A percentile compares a stretch with the other conserved stretches of the same genome.
Evolutionary conservation across 805 yeast genomes (phyloP).

Genomic region (Metschnikowia lunata): DNA sequence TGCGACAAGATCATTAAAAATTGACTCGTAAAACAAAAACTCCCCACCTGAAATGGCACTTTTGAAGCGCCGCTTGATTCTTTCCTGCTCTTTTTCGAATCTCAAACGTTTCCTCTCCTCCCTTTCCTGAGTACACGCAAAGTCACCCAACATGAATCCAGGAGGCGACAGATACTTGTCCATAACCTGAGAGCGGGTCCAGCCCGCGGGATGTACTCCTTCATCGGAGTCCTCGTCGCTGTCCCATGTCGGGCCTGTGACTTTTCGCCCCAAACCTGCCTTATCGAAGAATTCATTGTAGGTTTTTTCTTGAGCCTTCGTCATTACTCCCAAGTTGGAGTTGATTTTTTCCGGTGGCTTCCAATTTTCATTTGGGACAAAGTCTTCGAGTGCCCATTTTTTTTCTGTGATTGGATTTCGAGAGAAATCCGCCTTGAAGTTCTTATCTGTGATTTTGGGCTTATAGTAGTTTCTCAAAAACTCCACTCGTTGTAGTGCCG

Average conservation of each 20-base stretch:
- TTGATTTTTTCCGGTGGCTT: constrained; percentile 13
- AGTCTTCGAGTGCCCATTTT: constrained; percentile 36
- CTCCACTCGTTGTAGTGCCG: constrained; percentile 33
- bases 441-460: constrained; percentile 18
- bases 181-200: constrained; percentile 27
- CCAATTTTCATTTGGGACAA: constrained; percentile 28
- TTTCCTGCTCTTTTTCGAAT: constrained; percentile 21
- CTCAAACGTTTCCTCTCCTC: constrained; percentile 18
- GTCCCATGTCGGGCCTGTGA: constrained; percentile 16
- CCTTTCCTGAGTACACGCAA: constrained; percentile 33
- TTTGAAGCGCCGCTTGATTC: constrained; percentile 26
- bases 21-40: constrained; percentile 28
- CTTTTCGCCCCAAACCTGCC: constrained; percentile 15
- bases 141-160: constrained; percentile 37
- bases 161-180: constrained; percentile 39
- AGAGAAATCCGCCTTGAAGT: constrained; percentile 22
- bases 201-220: constrained; percentile 1
- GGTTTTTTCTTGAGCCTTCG: constrained; percentile 17
- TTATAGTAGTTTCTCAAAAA: constrained; percentile 24
- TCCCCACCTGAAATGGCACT: constrained; percentile 29
- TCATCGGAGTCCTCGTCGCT: constrained; percentile 15
- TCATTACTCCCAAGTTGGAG: constrained; percentile 19
- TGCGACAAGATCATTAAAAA: constrained; percentile 27
- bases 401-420: constrained; percentile 35
- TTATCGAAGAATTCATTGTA: constrained; percentile 16